Conservation (phyloP, 2,329 filamentous ascomycete species). For the Hypoxylon sp. region DNA sequence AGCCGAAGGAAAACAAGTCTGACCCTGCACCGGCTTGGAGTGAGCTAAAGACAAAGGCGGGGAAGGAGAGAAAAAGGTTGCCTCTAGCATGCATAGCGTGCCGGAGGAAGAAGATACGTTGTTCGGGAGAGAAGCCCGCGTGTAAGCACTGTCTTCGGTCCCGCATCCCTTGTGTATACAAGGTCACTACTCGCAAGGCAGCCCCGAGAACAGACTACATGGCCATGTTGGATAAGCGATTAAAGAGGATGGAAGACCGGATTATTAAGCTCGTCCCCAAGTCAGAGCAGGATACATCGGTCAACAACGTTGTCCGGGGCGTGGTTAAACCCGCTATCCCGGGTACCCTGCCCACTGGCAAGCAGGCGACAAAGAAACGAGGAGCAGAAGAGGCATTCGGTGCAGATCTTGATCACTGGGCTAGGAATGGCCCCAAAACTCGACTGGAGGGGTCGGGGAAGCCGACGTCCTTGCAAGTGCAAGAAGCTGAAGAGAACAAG, state of each 20-base stretch:
- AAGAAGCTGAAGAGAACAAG: constrained; percentile 80
- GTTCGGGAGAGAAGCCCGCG: constrained; percentile 96
- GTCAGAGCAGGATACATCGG: constrained; percentile 77
- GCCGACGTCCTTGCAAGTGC: constrained; percentile 68
- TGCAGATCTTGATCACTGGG: constrained; percentile 85
- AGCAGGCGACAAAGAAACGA: constrained; percentile 80
- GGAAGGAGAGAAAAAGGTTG: constrained; percentile 93
- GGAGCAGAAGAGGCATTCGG: constrained; percentile 90
- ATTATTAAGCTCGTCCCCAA: constrained; percentile 97
- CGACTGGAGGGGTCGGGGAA: constrained; percentile 64
- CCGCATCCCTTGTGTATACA: constrained; percentile 96
- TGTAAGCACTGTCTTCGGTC: constrained; percentile 97
- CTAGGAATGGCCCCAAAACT: constrained; percentile 70
- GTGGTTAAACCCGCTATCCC: constrained; percentile 85
- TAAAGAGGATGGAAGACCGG: constrained; percentile 97
- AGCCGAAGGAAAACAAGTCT: constrained; percentile 70
- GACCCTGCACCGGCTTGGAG: constrained; percentile 79
- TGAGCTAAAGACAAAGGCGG: constrained; percentile 90
- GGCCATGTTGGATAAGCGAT: constrained; percentile 96
- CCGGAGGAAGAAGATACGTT: constrained; percentile 96
- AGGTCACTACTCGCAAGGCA: constrained; percentile 93
- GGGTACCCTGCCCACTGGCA: constrained; percentile 65
- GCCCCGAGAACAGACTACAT: constrained; percentile 97
- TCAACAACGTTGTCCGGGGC: constrained; percentile 79
- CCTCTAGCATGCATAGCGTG: constrained; percentile 97